Evolutionary conservation across 305 asterid species (phyloP), one percentile per base, ranked within the genome.

Genomic region (Nicotiana rustica): DNA sequence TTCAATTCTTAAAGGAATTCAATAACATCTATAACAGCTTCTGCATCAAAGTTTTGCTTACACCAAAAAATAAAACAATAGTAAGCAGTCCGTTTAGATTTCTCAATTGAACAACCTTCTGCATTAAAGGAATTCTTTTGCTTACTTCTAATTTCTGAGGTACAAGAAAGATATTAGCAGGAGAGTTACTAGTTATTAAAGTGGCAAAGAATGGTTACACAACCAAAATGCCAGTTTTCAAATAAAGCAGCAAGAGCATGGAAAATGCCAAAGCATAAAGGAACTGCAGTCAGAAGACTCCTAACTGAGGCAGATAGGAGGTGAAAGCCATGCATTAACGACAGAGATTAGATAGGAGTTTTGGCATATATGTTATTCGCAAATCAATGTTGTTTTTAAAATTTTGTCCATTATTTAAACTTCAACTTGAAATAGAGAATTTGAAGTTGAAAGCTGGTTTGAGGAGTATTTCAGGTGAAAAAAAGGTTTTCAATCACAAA

Each of bases 281-380:
- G 55, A 35, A 38, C 33, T 18, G 33, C 33, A 4, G 31, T n/a
- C 6, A 49, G 44, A 18, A 41, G 77, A 69, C 9, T 69, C 77
- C 77, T 36, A 69, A 69, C 77, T 69, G 35, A 69, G 57, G 57
- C n/a, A 69, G 57, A 69, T 69, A n/a, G 57, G 33, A 69, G 44
- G 77, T 6, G 59, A 18, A 68, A 36, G 29, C 15, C 18, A 65
- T 5, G 10, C 70, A 65, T 29, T 5, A 65, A 29, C 10, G 4
- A 65, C 18, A 29, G 18, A 65, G 14, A 62, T 62, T 33, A 62
- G 17, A 1, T 62, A 21, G 68, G 68, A 55, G 18, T 67, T 35
- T 35, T 67, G 36, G 49, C 6, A 10, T 12, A 12, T 13, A 12
- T 31, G 13, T 13, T 60, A 60, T n/a, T 60, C 29, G 71, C 44